Evolutionary conservation across 129 eudicot genomes (phyloP).

Genomic region (Chrysanthemum lavandulifolium): DNA sequence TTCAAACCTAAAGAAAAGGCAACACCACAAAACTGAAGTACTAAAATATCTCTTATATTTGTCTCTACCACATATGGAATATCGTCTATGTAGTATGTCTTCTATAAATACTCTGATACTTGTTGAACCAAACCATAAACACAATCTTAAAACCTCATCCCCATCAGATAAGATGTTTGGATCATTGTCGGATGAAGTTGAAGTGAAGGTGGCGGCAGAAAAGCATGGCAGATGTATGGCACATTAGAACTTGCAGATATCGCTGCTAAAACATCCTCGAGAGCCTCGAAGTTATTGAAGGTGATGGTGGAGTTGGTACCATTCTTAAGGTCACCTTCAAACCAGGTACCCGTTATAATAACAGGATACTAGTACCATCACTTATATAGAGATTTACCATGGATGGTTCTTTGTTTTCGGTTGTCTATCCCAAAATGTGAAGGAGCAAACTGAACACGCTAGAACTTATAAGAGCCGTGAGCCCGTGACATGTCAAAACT

Average conservation of each 20-base stretch:
- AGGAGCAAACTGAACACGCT: no score
- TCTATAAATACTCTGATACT: background rate
- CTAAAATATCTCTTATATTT: background rate
- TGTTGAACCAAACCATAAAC: background rate
- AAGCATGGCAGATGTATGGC: slow-evolving; percentile 25
- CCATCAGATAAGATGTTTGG: slow-evolving; percentile 5
- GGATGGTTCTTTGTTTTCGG: background rate
- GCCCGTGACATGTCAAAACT: no score
- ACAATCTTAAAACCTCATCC: background rate
- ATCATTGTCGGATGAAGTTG: slow-evolving; percentile 19
- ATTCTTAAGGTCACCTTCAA: slow-evolving; percentile 21
- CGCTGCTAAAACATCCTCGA: slow-evolving; percentile 18
- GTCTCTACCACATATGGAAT: background rate
- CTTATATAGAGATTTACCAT: background rate
- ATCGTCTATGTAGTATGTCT: background rate
- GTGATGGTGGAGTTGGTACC: slow-evolving; percentile 32
- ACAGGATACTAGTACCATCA: background rate
- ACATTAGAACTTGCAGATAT: slow-evolving; percentile 13
- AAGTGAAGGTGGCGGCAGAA: slow-evolving; percentile 32
- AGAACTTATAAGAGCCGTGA: no score
- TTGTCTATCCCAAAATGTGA: background rate
- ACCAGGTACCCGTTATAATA: slow-evolving; percentile 19
- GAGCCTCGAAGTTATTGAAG: slow-evolving; percentile 20
- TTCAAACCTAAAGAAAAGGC: background rate
- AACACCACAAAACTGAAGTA: background rate